Evolutionary conservation across 257 asterid species (phyloP).

Genomic region (Leonotis leonurus): DNA sequence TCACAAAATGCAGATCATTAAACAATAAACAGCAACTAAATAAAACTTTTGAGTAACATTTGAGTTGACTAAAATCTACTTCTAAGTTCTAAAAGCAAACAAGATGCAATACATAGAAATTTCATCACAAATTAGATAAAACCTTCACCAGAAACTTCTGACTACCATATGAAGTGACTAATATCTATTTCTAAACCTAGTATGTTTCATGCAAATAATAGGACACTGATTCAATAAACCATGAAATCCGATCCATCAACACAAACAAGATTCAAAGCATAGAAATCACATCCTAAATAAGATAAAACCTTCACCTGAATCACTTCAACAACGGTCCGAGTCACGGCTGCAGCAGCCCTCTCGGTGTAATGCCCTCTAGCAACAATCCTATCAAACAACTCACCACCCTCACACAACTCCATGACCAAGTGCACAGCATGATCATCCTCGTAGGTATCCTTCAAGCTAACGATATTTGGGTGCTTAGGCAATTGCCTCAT

Average conservation of each 20-base stretch:
- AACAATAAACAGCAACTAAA: no score
- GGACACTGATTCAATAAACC: no score
- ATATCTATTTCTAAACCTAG: neutral
- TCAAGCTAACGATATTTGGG: conserved; percentile 52
- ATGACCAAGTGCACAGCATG: conserved; percentile 51
- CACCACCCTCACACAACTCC: conserved; percentile 70
- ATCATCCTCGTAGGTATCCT: conserved; percentile 53
- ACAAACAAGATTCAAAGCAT: neutral
- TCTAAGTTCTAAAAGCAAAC: no score
- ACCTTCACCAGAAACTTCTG: neutral
- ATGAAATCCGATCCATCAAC: no score
- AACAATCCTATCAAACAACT: conserved; percentile 56
- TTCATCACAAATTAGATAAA: no score
- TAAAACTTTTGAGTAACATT: no score
- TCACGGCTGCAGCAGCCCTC: conserved; percentile 54
- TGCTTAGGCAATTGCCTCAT: conserved; percentile 52
- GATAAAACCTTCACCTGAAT: conserved; percentile 36
- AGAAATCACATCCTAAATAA: neutral
- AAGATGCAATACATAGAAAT: no score
- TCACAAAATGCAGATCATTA: no score
- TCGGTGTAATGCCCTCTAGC: conserved; percentile 53
- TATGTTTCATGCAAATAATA: neutral
- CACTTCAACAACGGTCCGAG: conserved; percentile 51
- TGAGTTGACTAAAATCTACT: no score
- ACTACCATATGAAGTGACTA: neutral